A percentile compares a stretch with the other conserved stretches of the same genome.
These are phyloP conservation scores for Micractinium conductrix DNA, from an alignment of 139 green algal genomes.

Conservation along the genomic window DNA sequence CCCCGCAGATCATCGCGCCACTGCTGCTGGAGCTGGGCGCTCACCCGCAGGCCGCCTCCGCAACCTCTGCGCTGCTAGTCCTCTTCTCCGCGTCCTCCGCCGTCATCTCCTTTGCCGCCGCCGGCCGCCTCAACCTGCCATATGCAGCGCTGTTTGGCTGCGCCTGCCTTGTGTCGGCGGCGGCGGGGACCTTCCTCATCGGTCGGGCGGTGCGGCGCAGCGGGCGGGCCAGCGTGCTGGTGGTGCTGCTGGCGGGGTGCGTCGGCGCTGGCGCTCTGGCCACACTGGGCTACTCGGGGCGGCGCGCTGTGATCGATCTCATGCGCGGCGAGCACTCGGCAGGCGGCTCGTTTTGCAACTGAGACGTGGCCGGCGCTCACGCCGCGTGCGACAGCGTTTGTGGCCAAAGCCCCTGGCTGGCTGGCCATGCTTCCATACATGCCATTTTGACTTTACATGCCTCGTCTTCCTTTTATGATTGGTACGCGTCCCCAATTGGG, in stretches of 20 bases:
- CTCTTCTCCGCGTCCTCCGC: slow-evolving; percentile 53
- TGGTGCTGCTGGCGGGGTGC: neutral
- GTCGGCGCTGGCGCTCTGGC: neutral
- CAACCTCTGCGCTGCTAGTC: slow-evolving; percentile 57
- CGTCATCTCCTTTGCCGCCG: slow-evolving; percentile 41
- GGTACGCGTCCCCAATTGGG: too few relatives aligned
- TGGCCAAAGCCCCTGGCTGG: too few relatives aligned
- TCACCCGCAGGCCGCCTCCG: slow-evolving; percentile 45
- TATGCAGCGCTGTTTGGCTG: slow-evolving; percentile 33
- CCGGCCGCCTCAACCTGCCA: slow-evolving; percentile 39
- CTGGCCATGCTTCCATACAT: too few relatives aligned
- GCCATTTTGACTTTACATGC: too few relatives aligned
- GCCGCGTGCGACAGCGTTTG: too few relatives aligned
- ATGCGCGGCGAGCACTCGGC: neutral
- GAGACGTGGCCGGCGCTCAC: too few relatives aligned
- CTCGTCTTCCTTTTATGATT: too few relatives aligned
- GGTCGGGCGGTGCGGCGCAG: slow-evolving; percentile 9
- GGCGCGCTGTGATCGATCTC: neutral
- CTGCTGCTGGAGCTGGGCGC: slow-evolving; percentile 26
- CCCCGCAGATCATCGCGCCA: slow-evolving; percentile 4
- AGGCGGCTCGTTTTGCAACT: neutral
- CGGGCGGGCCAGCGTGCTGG: neutral
- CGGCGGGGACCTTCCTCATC: slow-evolving; percentile 1
- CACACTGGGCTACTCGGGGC: neutral
- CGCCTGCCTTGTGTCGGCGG: neutral